A percentile compares a stretch with the other conserved stretches of the same genome.
phyloP scores from a whole-genome alignment of 1,284 basidiomycete species.

The Entoloma clypeatum region DNA sequence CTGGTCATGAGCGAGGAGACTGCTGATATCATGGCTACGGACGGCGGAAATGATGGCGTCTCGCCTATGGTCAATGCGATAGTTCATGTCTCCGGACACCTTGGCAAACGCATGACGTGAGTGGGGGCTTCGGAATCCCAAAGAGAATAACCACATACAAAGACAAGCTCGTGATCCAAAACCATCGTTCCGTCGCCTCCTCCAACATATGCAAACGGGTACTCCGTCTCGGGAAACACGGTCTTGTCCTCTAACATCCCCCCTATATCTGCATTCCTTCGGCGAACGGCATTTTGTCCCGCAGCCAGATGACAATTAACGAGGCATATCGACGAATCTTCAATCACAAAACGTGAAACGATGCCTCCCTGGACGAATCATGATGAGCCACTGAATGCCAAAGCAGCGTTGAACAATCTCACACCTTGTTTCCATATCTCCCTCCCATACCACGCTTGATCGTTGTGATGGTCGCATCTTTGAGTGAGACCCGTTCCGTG shows the following conservation, averaged over 20 bases:
- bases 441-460: constrained; percentile 93
- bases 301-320: constrained; percentile 97
- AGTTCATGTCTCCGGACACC: constrained; percentile 85
- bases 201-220: constrained; percentile 69
- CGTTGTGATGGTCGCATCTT: constrained; percentile 72
- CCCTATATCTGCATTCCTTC: constrained; percentile 83
- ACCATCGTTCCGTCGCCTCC: constrained; percentile 95
- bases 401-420: constrained; percentile 16
- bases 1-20: constrained; percentile 81
- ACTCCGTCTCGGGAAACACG: constrained; percentile 58
- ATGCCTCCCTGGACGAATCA: constrained; percentile 71
- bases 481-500: constrained; percentile 53
- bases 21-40: constrained; percentile 57
- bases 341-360: constrained; percentile 83
- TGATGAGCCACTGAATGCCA: neutral
- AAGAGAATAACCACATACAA: constrained; percentile 53
- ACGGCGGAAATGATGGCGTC: constrained; percentile 76
- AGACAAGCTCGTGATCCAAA: constrained; percentile 91
- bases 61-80: constrained; percentile 89
- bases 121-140: constrained; percentile 1
- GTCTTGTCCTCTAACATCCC: constrained; percentile 81
- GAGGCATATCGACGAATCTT: constrained; percentile 90
- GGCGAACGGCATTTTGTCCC: constrained; percentile 79
- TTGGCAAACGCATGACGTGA: constrained; percentile 26
- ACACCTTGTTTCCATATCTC: constrained; percentile 92